phyloP scores from a whole-genome alignment of 148 eudicot genomes.

The Linanthus parryae region DNA sequence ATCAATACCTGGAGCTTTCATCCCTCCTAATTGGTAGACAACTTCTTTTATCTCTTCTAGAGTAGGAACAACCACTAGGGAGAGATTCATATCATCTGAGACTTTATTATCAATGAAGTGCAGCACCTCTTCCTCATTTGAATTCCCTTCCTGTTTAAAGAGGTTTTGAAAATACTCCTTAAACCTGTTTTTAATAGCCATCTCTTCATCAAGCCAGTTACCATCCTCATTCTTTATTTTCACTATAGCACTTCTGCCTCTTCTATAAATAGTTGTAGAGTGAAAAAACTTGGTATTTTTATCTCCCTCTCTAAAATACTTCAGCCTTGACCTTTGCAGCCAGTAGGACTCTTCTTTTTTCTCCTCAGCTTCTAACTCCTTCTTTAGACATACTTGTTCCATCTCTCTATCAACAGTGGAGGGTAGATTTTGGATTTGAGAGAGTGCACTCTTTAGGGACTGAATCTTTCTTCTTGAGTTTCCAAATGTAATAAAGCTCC shows the following conservation, averaged over 20 bases:
- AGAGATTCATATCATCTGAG: neutral
- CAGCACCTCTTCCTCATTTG: neutral
- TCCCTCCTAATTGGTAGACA: neutral
- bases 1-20: neutral
- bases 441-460: neutral
- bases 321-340: neutral
- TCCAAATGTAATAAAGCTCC: neutral
- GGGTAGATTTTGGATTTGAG: neutral
- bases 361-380: neutral
- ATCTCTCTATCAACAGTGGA: neutral
- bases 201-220: neutral
- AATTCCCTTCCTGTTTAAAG: too few relatives aligned
- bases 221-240: neutral
- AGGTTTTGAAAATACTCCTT: neutral
- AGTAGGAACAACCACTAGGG: neutral
- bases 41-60: neutral
- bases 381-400: neutral
- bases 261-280: neutral
- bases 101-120: neutral
- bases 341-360: neutral
- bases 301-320: neutral
- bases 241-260: neutral
- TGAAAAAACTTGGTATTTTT: neutral
- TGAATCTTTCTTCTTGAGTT: neutral
- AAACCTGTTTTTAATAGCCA: neutral